phyloP scores from a whole-genome alignment of 2,329 filamentous ascomycete genomes.

The Aspergillus quadrilineatus region DNA sequence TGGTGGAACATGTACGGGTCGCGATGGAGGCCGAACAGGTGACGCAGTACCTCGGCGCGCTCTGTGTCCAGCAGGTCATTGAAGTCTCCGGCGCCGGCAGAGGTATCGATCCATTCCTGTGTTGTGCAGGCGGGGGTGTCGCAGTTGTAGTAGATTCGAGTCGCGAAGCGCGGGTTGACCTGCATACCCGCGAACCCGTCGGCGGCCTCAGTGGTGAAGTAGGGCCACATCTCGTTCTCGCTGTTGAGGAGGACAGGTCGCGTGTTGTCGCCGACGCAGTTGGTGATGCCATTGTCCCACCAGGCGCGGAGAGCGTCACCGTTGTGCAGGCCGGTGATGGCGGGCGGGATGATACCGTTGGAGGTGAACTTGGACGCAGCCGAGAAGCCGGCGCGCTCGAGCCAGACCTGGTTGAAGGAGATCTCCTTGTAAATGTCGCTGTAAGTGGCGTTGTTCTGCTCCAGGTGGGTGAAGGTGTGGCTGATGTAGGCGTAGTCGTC shows the following conservation, averaged over 20 bases:
- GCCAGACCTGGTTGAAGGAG: constrained; percentile 60
- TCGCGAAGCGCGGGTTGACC: constrained; percentile 61
- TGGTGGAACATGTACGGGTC: constrained; percentile 66
- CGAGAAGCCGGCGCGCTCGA: constrained; percentile 54
- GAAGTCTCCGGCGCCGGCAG: constrained; percentile 55
- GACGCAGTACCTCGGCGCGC: constrained; percentile 54
- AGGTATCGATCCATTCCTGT: constrained; percentile 62
- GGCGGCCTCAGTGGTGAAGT: constrained; percentile 50
- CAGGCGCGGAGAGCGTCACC: constrained; percentile 62
- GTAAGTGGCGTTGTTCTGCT: constrained; percentile 61
- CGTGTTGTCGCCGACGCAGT: constrained; percentile 65
- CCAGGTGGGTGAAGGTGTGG: constrained; percentile 62
- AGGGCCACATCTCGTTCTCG: constrained; percentile 55
- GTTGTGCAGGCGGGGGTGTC: constrained; percentile 57
- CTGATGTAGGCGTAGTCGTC: constrained; percentile 60
- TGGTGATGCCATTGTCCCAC: constrained; percentile 59
- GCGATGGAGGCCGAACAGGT: constrained; percentile 57
- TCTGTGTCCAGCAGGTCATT: constrained; percentile 53
- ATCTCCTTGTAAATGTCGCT: constrained; percentile 58
- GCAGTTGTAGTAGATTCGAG: constrained; percentile 66
- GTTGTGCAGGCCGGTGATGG: constrained; percentile 64
- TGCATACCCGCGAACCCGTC: constrained; percentile 59
- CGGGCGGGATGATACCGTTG: constrained; percentile 60
- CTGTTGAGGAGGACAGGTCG: constrained; percentile 55
- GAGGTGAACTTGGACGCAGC: constrained; percentile 50